Percentiles rank a stretch among this genome's conserved stretches.
Evolutionary conservation across 2,329 filamentous ascomycete genomes (phyloP).

Genomic region (Nemania diffusa): DNA sequence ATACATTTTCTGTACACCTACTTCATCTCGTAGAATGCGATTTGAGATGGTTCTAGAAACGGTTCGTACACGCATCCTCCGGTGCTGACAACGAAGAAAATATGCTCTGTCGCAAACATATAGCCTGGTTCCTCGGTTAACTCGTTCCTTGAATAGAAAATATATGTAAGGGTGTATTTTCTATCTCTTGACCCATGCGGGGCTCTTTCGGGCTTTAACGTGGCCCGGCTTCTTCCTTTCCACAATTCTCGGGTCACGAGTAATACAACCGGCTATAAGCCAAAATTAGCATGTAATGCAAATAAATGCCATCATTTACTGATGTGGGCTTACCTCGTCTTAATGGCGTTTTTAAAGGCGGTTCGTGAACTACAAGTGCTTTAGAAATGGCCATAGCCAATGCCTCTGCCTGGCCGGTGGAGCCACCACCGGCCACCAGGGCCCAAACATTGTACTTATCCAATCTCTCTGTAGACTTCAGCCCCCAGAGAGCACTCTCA

Average conservation of each 20-base stretch:
- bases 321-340: slow-evolving; percentile 77
- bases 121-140: slow-evolving; percentile 16
- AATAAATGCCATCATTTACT: slow-evolving; percentile 20
- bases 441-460: slow-evolving; percentile 99
- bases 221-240: slow-evolving; percentile 98
- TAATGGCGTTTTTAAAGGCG: slow-evolving; percentile 85
- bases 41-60: slow-evolving; percentile 25
- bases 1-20: slow-evolving; percentile 45
- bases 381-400: slow-evolving; percentile 90
- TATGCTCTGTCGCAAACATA: slow-evolving; percentile 21
- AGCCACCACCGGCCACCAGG: slow-evolving; percentile 83
- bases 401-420: slow-evolving; percentile 95
- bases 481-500: slow-evolving; percentile 91
- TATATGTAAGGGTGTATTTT: not conserved
- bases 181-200: slow-evolving; percentile 92
- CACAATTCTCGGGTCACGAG: slow-evolving; percentile 88
- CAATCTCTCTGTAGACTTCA: slow-evolving; percentile 82
- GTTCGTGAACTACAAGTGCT: slow-evolving; percentile 90
- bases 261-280: slow-evolving; percentile 84
- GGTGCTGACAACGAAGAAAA: slow-evolving; percentile 2
- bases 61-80: slow-evolving; percentile 11
- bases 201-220: slow-evolving; percentile 97
- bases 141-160: not conserved
- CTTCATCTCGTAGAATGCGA: slow-evolving; percentile 23
- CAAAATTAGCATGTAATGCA: slow-evolving; percentile 55